phyloP scores from a whole-genome alignment of 345 rosid species.

The Alliaria petiolata region DNA sequence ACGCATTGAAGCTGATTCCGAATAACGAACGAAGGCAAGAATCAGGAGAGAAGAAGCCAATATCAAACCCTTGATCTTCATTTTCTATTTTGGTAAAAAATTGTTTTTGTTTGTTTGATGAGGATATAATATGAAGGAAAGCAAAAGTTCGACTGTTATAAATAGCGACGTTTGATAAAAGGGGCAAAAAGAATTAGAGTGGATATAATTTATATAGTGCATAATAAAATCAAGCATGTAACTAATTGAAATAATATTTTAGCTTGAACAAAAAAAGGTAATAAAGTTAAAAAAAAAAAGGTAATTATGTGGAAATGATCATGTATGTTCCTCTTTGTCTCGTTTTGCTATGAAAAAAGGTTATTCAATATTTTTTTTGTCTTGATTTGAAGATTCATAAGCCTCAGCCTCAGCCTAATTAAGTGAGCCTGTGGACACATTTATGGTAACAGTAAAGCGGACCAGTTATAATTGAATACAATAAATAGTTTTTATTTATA shows the following conservation, averaged over 20 bases:
- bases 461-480: constrained; percentile 12
- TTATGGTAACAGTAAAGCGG: constrained; percentile 33
- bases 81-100: neutral
- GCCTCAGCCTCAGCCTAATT: constrained; percentile 17
- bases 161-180: constrained; percentile 29
- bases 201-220: constrained; percentile 17
- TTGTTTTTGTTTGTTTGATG: constrained; percentile 12
- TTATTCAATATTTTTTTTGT: neutral
- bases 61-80: constrained; percentile 22
- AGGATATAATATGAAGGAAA: neutral
- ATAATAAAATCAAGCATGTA: neutral
- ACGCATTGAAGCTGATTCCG: constrained; percentile 27
- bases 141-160: constrained; percentile 10
- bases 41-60: constrained; percentile 26
- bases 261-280: constrained; percentile 9
- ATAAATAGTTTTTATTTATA: constrained; percentile 11
- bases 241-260: neutral
- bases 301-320: constrained; percentile 28
- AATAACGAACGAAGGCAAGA: constrained; percentile 16
- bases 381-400: constrained; percentile 29
- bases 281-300: constrained; percentile 17
- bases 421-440: constrained; percentile 29
- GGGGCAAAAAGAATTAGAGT: constrained; percentile 29
- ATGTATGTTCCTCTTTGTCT: constrained; percentile 18
- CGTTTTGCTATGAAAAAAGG: neutral